Evolutionary conservation across 2,329 filamentous ascomycete species (phyloP).

Genomic region (Colletotrichum coccodes): DNA sequence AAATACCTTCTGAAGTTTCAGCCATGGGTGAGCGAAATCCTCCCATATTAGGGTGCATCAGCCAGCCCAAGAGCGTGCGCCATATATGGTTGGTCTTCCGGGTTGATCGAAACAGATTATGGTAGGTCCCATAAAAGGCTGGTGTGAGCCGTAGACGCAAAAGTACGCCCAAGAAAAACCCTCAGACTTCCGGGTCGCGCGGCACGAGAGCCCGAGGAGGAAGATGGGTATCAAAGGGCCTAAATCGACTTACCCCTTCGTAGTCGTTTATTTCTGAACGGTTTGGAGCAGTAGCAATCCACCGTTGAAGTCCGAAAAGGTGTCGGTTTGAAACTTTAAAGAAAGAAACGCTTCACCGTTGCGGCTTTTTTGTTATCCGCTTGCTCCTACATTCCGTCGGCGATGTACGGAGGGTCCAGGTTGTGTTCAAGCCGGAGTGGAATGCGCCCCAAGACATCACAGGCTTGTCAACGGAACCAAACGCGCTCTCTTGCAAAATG

Average conservation of each 20-base stretch:
- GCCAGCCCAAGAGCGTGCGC: conserved; percentile 49
- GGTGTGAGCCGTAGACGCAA: conserved; percentile 64
- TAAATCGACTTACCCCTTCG: conserved; percentile 70
- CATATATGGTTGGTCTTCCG: conserved; percentile 62
- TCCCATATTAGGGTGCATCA: conserved; percentile 47
- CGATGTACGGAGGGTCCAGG: conserved; percentile 77
- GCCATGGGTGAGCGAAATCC: conserved; percentile 62
- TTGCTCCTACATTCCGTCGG: conserved; percentile 76
- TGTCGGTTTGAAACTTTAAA: conserved; percentile 62
- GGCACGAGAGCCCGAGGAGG: conserved; percentile 62
- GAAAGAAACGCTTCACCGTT: conserved; percentile 63
- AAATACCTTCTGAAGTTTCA: conserved; percentile 59
- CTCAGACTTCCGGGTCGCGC: conserved; percentile 56
- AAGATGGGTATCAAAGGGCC: conserved; percentile 71
- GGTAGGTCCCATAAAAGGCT: conserved; percentile 65
- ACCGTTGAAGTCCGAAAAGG: conserved; percentile 73
- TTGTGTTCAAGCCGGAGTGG: conserved; percentile 67
- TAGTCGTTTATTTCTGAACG: conserved; percentile 74
- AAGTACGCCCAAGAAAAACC: conserved; percentile 60
- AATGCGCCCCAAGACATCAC: conserved; percentile 80
- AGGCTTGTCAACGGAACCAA: conserved; percentile 76
- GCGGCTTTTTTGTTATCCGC: conserved; percentile 74
- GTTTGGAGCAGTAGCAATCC: conserved; percentile 74
- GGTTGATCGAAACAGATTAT: conserved; percentile 60
- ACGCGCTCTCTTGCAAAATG: conserved; percentile 73